phyloP scores from a whole-genome alignment of 1,139 yeast species.

The Saccharomyces hybrid region DNA sequence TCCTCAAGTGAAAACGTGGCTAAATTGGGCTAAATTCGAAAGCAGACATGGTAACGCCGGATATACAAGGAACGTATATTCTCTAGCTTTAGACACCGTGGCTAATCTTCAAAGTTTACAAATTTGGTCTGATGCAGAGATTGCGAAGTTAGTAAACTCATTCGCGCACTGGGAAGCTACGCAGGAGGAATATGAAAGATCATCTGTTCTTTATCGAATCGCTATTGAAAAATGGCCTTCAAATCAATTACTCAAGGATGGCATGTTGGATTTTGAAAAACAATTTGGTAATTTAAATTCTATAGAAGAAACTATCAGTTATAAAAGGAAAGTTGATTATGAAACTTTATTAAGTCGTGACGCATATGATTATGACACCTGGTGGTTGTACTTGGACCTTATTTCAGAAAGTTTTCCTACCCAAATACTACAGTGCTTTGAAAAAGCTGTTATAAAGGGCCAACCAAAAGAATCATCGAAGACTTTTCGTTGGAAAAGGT shows the following conservation, averaged over 20 bases:
- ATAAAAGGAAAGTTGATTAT: constrained; percentile 51
- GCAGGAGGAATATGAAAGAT: constrained; percentile 57
- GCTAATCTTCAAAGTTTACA: constrained; percentile 23
- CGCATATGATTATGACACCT: constrained; percentile 60
- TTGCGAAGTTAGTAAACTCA: constrained; percentile 33
- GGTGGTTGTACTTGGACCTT: constrained; percentile 69
- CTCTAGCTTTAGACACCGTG: constrained; percentile 54
- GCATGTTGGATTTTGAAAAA: constrained; percentile 56
- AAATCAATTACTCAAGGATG: constrained; percentile 38
- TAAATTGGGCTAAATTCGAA: constrained; percentile 56
- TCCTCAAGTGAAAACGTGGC: constrained; percentile 57
- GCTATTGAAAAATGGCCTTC: constrained; percentile 38
- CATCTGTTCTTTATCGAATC: constrained; percentile 51
- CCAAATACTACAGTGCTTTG: constrained; percentile 35
- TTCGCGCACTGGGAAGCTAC: constrained; percentile 76
- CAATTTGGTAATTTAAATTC: constrained; percentile 51
- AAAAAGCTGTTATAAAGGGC: constrained; percentile 37
- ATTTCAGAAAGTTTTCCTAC: constrained; percentile 32
- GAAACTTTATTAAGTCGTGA: constrained; percentile 41
- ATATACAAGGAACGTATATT: constrained; percentile 56
- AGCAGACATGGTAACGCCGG: constrained; percentile 42
- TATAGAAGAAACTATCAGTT: constrained; percentile 44
- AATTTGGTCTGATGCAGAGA: constrained; percentile 20
- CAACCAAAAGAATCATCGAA: constrained; percentile 34
- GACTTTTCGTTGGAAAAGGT: constrained; percentile 54